phyloP scores from a whole-genome alignment of 305 asterid species.

The Striga hermonthica region DNA sequence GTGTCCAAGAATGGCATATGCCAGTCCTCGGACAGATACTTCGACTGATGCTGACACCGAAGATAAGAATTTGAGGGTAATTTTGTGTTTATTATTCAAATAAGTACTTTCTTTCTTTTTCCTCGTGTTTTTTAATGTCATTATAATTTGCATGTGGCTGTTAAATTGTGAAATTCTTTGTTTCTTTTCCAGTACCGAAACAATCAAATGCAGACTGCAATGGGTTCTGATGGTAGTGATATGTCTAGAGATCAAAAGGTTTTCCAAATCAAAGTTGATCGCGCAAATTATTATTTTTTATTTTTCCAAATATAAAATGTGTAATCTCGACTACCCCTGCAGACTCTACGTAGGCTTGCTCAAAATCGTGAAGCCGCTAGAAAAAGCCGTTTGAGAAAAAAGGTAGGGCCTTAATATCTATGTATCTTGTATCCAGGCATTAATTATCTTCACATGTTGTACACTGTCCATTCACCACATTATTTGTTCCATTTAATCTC shows the following conservation, averaged over 20 bases:
- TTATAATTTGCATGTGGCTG: background rate
- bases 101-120: background rate
- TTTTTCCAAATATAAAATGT: background rate
- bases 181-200: constrained; percentile 46
- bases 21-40: constrained; percentile 58
- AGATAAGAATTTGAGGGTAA: constrained; percentile 53
- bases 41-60: constrained; percentile 63
- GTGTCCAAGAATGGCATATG: constrained; percentile 52
- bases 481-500: background rate
- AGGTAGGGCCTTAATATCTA: constrained; percentile 35
- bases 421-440: constrained; percentile 8
- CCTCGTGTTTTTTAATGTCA: background rate
- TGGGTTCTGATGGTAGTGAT: constrained; percentile 50
- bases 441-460: constrained; percentile 18
- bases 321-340: constrained; percentile 18
- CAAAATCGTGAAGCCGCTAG: constrained; percentile 88
- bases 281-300: background rate
- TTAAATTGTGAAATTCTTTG: background rate
- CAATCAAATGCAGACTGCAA: constrained; percentile 39
- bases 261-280: background rate
- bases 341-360: constrained; percentile 74
- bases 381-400: constrained; percentile 71
- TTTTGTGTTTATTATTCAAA: background rate
- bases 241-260: constrained; percentile 73
- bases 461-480: constrained; percentile 6